Conservation (phyloP, 2,329 filamentous ascomycete species). For the Calonectria henricotiae region DNA sequence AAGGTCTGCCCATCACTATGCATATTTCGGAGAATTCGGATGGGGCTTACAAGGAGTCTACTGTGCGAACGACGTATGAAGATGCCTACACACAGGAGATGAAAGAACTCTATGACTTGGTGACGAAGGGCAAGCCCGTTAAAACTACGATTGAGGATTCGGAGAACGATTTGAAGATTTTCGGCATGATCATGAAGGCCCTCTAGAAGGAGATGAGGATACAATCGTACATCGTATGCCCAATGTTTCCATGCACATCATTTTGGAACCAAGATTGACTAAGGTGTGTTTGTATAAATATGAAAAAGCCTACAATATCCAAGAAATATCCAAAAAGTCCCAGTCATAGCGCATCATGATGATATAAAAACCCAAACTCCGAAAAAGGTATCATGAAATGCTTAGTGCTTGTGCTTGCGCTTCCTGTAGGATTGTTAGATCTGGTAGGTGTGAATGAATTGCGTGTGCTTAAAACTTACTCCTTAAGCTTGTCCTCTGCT, state of each 20-base stretch:
- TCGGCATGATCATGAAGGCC: slow-evolving; percentile 53
- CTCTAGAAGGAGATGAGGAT: neutral
- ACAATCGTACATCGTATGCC: no score
- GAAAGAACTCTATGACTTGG: slow-evolving; percentile 55
- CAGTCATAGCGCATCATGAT: slow-evolving; percentile 11
- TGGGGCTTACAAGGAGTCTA: slow-evolving; percentile 59
- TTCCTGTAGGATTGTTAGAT: slow-evolving; percentile 54
- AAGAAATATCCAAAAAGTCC: slow-evolving; percentile 8
- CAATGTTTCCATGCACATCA: neutral
- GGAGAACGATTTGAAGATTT: slow-evolving; percentile 54
- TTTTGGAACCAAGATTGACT: neutral
- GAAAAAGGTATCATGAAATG: slow-evolving; percentile 24
- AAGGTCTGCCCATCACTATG: slow-evolving; percentile 68
- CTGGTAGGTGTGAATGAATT: neutral
- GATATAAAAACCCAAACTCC: slow-evolving; percentile 14
- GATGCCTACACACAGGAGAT: slow-evolving; percentile 61
- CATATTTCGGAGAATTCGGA: slow-evolving; percentile 62
- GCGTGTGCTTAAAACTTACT: slow-evolving; percentile 36
- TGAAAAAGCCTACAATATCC: neutral
- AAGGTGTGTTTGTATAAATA: neutral
- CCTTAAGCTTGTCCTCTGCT: slow-evolving; percentile 63
- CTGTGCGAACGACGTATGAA: slow-evolving; percentile 63
- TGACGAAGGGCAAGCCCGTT: slow-evolving; percentile 41
- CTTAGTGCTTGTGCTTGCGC: slow-evolving; percentile 56
- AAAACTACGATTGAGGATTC: slow-evolving; percentile 55